phyloP scores from a whole-genome alignment of 495 filamentous ascomycete species.

The Penicillium desertorum region DNA sequence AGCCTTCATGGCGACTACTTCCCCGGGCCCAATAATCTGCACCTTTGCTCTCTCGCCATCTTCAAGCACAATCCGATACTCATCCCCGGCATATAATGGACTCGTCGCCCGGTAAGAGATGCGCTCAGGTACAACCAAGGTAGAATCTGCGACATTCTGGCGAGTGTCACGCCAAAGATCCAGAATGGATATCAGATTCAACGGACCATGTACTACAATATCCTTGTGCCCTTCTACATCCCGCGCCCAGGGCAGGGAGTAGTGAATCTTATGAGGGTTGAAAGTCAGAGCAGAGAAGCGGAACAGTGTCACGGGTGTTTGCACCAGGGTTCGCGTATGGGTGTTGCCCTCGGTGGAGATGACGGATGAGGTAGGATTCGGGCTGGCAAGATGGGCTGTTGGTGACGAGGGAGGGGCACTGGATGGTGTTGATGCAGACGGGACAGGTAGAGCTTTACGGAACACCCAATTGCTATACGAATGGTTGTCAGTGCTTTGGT shows the following conservation, averaged over 20 bases:
- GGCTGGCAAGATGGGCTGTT: constrained; percentile 24
- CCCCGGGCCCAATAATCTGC: constrained; percentile 44
- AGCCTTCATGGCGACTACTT: constrained; percentile 48
- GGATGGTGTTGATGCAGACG: constrained; percentile 19
- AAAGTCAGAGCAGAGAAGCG: constrained; percentile 72
- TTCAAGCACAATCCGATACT: constrained; percentile 46
- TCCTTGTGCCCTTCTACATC: constrained; percentile 59
- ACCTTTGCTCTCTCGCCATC: constrained; percentile 29
- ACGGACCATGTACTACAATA: constrained; percentile 62
- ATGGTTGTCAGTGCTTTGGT: constrained; percentile 1
- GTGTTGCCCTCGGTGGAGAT: constrained; percentile 31
- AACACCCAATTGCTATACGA: constrained; percentile 58
- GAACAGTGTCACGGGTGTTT: constrained; percentile 60
- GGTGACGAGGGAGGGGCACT: constrained; percentile 9
- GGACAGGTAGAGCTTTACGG: constrained; percentile 45
- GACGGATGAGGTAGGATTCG: constrained; percentile 24
- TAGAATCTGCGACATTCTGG: constrained; percentile 8
- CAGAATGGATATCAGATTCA: constrained; percentile 63
- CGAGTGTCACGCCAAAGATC: constrained; percentile 60
- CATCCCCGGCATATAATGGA: constrained; percentile 60
- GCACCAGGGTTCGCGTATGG: constrained; percentile 46
- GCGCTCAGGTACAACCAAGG: constrained; percentile 40
- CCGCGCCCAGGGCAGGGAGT: constrained; percentile 57
- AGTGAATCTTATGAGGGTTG: constrained; percentile 73
- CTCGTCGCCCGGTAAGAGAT: constrained; percentile 59